Conservation (phyloP, 129 eudicot genomes). For the Escallonia herrerae region DNA sequence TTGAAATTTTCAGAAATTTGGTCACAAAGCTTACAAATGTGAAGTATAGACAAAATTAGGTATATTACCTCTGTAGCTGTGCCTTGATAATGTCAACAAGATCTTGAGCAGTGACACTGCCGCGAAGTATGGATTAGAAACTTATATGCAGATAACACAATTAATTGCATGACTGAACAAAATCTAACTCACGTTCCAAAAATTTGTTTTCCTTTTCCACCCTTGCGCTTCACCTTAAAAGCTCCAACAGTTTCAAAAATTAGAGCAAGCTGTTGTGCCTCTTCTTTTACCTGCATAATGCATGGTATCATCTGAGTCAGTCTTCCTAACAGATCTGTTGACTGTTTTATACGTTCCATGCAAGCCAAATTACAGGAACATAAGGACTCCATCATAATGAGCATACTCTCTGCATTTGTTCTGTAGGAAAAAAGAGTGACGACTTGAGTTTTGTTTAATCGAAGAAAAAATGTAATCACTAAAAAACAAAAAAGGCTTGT, state of each 20-base stretch:
- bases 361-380: not conserved
- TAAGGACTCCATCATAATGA: not conserved
- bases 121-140: constrained; percentile 12
- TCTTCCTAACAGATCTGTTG: not conserved
- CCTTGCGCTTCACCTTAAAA: constrained; percentile 90
- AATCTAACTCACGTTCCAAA: constrained; percentile 67
- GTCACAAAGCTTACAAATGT: not conserved
- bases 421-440: not conserved
- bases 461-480: too few species aligned
- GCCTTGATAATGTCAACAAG: constrained; percentile 96
- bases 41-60: not conserved
- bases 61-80: constrained; percentile 81
- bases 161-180: not conserved
- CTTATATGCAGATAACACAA: constrained; percentile 5
- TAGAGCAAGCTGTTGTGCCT: constrained; percentile 83
- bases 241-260: constrained; percentile 92
- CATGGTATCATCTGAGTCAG: not conserved
- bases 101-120: constrained; percentile 95
- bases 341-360: not conserved
- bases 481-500: not conserved
- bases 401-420: not conserved
- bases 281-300: constrained; percentile 67
- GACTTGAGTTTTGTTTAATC: too few species aligned
- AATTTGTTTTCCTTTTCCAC: constrained; percentile 88
- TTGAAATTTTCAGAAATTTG: not conserved